Evolutionary conservation across 2,329 filamentous ascomycete genomes (phyloP).

Genomic region (Hortaea werneckii): DNA sequence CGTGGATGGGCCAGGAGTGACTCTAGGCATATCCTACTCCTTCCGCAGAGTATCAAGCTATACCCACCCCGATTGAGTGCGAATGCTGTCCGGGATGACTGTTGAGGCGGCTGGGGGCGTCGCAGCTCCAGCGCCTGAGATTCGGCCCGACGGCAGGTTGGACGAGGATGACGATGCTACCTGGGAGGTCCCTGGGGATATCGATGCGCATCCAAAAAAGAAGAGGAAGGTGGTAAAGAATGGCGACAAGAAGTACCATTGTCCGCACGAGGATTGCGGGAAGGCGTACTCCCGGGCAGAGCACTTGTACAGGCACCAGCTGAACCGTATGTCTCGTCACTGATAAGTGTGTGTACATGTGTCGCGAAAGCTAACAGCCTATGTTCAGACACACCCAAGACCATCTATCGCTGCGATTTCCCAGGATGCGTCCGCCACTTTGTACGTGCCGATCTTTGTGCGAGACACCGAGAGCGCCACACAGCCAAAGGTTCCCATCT

Average conservation of each 20-base stretch:
- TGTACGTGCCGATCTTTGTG: constrained; percentile 84
- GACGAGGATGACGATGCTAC: constrained; percentile 8
- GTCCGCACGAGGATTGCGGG: constrained; percentile 74
- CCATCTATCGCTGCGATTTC: constrained; percentile 89
- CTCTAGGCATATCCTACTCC: constrained; percentile 6
- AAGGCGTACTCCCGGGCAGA: constrained; percentile 96
- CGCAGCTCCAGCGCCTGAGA: background rate
- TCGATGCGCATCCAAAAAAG: constrained; percentile 21
- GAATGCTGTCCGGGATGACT: background rate
- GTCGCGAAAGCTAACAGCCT: background rate
- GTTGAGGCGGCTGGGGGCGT: background rate
- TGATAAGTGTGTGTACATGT: background rate
- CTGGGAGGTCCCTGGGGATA: constrained; percentile 12
- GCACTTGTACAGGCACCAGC: constrained; percentile 89
- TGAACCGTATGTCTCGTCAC: constrained; percentile 61
- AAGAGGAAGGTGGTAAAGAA: constrained; percentile 24
- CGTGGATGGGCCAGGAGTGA: constrained; percentile 7
- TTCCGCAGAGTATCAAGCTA: background rate
- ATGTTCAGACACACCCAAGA: constrained; percentile 69
- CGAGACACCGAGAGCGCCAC: constrained; percentile 47
- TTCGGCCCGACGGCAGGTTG: background rate
- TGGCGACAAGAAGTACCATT: constrained; percentile 57
- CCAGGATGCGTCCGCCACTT: constrained; percentile 84
- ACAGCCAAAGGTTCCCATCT: constrained; percentile 60
- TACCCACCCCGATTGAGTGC: too few relatives aligned